phyloP scores from a whole-genome alignment of 352 stramenopile genomes.

The Pythium monospermum region DNA sequence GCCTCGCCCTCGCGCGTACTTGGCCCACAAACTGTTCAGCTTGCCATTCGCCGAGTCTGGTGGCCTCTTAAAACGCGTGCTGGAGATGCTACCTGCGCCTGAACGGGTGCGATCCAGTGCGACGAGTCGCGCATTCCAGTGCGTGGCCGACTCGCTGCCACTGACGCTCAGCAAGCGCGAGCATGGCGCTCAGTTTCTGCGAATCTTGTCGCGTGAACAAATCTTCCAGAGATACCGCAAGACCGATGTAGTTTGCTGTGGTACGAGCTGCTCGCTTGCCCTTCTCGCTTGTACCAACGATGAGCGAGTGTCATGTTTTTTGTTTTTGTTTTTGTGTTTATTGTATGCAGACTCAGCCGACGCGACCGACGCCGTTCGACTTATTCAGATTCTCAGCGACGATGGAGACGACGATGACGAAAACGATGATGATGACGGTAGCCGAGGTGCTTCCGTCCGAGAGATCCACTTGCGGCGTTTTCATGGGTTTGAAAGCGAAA shows the following conservation, averaged over 20 bases:
- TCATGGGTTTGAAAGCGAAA: slow-evolving; percentile 15
- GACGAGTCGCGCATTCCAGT: slow-evolving; percentile 7
- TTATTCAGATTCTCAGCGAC: slow-evolving; percentile 34
- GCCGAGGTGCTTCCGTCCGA: slow-evolving; percentile 20
- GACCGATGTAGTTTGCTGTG: neutral
- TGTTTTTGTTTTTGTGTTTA: neutral
- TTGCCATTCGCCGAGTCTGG: neutral
- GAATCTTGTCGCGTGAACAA: neutral
- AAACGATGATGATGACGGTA: slow-evolving; percentile 29
- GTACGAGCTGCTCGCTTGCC: neutral
- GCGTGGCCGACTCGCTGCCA: slow-evolving; percentile 4
- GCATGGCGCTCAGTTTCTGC: slow-evolving; percentile 3
- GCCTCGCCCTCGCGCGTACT: slow-evolving; percentile 32
- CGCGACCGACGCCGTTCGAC: slow-evolving; percentile 12
- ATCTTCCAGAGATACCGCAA: slow-evolving; percentile 5
- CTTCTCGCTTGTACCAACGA: neutral
- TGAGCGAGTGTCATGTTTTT: neutral
- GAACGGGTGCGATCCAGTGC: slow-evolving; percentile 12
- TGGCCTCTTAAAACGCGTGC: slow-evolving; percentile 16
- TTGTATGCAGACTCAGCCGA: slow-evolving; percentile 1
- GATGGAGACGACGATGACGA: slow-evolving; percentile 17
- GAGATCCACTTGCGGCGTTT: slow-evolving; percentile 29
- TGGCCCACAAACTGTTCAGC: slow-evolving; percentile 23
- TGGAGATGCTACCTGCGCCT: slow-evolving; percentile 12
- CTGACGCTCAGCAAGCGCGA: neutral